These are phyloP conservation scores for Cylindrotheca closterium DNA, from an alignment of 108 stramenopile species.

Conservation along the genomic window DNA sequence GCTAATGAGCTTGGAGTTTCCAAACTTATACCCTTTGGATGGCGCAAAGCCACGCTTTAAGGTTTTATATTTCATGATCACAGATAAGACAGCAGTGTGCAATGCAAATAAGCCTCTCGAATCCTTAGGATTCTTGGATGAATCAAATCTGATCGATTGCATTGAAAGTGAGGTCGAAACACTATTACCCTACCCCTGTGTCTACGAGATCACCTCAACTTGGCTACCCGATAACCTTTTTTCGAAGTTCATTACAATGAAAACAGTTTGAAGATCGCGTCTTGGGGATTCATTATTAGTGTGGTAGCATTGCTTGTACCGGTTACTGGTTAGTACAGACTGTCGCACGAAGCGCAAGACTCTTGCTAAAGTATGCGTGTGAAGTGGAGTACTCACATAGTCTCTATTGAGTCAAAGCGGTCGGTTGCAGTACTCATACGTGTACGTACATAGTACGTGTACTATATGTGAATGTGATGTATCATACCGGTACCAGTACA, in stretches of 20 bases:
- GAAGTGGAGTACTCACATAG: too few species aligned
- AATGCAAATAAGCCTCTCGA: constrained; percentile 45
- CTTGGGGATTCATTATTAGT: too few species aligned
- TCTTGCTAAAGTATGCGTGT: too few species aligned
- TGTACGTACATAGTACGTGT: too few species aligned
- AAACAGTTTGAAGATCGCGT: too few species aligned
- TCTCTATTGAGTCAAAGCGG: too few species aligned
- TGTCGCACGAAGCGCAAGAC: too few species aligned
- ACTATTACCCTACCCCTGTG: constrained; percentile 18
- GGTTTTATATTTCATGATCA: constrained; percentile 20
- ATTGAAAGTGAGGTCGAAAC: constrained; percentile 20
- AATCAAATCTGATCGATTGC: constrained; percentile 13
- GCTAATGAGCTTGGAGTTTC: constrained; percentile 20
- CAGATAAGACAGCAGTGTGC: constrained; percentile 18
- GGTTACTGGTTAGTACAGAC: too few species aligned
- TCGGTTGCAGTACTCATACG: too few species aligned
- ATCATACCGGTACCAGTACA: too few species aligned
- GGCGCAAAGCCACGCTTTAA: constrained; percentile 18
- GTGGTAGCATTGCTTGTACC: too few species aligned
- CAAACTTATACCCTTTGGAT: constrained; percentile 25
- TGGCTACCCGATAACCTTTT: constrained; percentile 41
- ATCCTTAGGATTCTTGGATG: constrained; percentile 29
- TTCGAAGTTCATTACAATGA: constrained; percentile 19
- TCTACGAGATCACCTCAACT: constrained; percentile 38
- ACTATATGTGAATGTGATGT: too few species aligned